These are phyloP conservation scores for Entophlyctis luteolus DNA, from an alignment of 192 early-diverging fungal genomes.

Conservation along the genomic window DNA sequence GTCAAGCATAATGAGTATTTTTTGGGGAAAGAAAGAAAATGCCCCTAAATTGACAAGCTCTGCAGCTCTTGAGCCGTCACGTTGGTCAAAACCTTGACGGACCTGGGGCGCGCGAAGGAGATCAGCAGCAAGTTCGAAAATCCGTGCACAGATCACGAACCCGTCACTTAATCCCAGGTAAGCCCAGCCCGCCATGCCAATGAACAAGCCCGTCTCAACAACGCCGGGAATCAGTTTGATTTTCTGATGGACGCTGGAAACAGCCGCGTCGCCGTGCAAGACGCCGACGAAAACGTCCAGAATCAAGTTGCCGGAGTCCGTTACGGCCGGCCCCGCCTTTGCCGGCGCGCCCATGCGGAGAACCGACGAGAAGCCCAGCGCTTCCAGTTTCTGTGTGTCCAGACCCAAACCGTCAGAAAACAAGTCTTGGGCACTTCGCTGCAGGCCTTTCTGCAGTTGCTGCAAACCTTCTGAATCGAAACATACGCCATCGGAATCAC, in stretches of 20 bases:
- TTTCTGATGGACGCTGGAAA: conserved; percentile 46
- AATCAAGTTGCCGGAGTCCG: conserved; percentile 90
- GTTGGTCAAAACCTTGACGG: no score
- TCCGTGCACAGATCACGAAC: conserved; percentile 7
- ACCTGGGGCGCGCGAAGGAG: no score
- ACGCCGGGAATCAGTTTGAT: conserved; percentile 80
- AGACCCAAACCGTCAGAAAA: not conserved
- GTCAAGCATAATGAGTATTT: no score
- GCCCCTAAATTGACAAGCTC: no score
- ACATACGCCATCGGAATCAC: conserved; percentile 80
- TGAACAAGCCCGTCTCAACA: conserved; percentile 90
- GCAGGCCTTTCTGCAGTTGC: no score
- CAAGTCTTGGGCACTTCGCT: no score
- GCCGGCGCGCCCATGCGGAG: conserved; percentile 73
- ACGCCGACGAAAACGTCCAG: conserved; percentile 64
- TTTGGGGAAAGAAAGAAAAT: no score
- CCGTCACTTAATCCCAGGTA: conserved; percentile 83
- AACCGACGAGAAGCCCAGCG: conserved; percentile 46
- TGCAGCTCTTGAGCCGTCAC: no score
- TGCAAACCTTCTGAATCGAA: conserved; percentile 45
- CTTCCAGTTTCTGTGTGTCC: conserved; percentile 30
- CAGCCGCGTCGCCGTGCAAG: conserved; percentile 71
- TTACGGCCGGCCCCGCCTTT: conserved; percentile 92
- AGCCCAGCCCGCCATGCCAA: conserved; percentile 73
- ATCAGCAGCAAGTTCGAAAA: no score